Evolutionary conservation across 176 grass and related monocot species (phyloP).

Genomic region (Oryza meyeriana): DNA sequence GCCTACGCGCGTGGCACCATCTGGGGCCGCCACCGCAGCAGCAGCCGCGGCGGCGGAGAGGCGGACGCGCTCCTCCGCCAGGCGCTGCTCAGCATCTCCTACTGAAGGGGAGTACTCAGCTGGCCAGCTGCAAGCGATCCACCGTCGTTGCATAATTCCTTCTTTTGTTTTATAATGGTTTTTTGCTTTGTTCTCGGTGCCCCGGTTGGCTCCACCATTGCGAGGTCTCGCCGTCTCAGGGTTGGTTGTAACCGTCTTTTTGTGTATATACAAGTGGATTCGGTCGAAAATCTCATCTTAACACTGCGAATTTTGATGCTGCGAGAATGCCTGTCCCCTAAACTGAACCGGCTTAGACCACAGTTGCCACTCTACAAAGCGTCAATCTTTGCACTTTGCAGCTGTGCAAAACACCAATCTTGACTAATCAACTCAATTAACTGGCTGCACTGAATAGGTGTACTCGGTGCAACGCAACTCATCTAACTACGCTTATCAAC

Average conservation of each 20-base stretch:
- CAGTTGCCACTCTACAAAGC: background rate
- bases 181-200: background rate
- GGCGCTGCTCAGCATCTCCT: slow-evolving; percentile 33
- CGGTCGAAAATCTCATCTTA: background rate
- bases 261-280: background rate
- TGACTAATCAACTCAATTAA: background rate
- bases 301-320: background rate
- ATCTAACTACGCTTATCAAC: background rate
- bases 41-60: background rate
- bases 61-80: slow-evolving; percentile 23
- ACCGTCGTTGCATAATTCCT: background rate
- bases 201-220: background rate
- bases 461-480: background rate
- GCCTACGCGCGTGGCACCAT: background rate
- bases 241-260: background rate
- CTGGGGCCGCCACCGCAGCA: background rate
- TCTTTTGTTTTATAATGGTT: background rate
- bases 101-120: background rate
- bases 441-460: background rate
- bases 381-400: too few relatives aligned
- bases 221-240: background rate
- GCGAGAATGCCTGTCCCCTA: background rate
- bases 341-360: background rate
- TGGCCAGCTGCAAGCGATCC: background rate
- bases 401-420: background rate